Conservation (phyloP, 2,329 filamentous ascomycete species). For the Aureobasidium sp. region DNA sequence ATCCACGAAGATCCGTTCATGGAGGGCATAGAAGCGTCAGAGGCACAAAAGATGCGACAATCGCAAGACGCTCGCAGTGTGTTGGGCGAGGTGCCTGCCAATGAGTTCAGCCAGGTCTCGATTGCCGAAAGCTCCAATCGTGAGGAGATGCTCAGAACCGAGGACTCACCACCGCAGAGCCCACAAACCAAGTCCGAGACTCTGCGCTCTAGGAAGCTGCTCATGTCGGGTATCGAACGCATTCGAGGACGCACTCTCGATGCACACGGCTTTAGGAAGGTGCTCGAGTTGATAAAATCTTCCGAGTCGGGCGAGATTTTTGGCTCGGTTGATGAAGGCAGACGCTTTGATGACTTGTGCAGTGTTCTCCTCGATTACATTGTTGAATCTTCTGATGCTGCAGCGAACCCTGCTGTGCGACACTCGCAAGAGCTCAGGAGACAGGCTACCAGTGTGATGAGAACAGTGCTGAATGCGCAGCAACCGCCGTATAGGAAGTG, state of each 20-base stretch:
- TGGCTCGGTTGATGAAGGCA: constrained; percentile 57
- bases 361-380: constrained; percentile 64
- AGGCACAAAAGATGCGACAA: constrained; percentile 21
- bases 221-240: constrained; percentile 67
- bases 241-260: constrained; percentile 66
- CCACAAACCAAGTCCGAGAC: constrained; percentile 34
- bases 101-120: constrained; percentile 26
- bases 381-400: constrained; percentile 36
- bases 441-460: constrained; percentile 66
- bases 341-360: constrained; percentile 62
- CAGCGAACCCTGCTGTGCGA: constrained; percentile 28
- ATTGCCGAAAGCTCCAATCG: background rate
- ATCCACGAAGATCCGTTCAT: constrained; percentile 48
- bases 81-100: constrained; percentile 44
- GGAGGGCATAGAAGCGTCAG: constrained; percentile 26
- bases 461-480: constrained; percentile 61
- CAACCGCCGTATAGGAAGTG: constrained; percentile 48
- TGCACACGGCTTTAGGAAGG: constrained; percentile 70
- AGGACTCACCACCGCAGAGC: constrained; percentile 12
- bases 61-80: constrained; percentile 32
- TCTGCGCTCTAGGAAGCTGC: constrained; percentile 46
- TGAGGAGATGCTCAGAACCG: background rate
- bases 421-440: constrained; percentile 52
- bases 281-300: constrained; percentile 61
- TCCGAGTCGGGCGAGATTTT: constrained; percentile 52